Evolutionary conservation across 768 basidiomycete species (phyloP), one percentile per base, ranked within the genome.

Genomic region (Mrakia blollopis): DNA sequence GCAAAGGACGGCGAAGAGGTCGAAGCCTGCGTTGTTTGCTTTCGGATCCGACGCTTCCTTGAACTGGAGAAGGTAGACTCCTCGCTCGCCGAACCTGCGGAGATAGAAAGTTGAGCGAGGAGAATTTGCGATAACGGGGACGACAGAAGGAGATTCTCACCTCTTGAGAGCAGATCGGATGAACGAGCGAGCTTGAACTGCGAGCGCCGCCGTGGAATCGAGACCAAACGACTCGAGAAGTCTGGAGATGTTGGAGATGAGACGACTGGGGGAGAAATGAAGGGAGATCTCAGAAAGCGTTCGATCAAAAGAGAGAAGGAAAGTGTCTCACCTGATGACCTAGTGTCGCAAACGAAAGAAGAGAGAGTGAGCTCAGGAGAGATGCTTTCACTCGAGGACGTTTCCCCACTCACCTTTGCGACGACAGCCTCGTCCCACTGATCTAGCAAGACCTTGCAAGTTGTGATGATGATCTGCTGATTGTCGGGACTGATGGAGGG

Each of bases 401-500:
- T 39, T n/a, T 83, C 87, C 72, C 80, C 89, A 89, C 87, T 86
- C 25, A 91, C 82, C 76, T 89, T 85, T 57, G 86, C 84, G 35
- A 88, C 87, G 74, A 87, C 86, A 52, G 88, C 84, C 11, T 84
- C 82, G 47, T 88, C 86, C 84, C 88, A 91, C 78, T 86, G 84
- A 79, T 88, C 89, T 77, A 91, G 86, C 78, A 89, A 90, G 6
- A 88, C 87, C 76, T 90, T 89, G 28, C 87, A 85, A 13, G 87
- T 86, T 3, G 89, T 88, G 63, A 92, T 81, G 25, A 88, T 86
- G 11, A 91, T 83, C 78, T 91, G 90, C 11, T 89, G 88, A 39
- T 91, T 80, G 80, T 92, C 91, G 72, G 90, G 89, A 80, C 87
- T 89, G 69, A 89, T 83, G 54, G 89, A 87, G 60, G 85, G 83